Conservation (phyloP, 345 rosid species). For the Barbarea vulgaris region DNA sequence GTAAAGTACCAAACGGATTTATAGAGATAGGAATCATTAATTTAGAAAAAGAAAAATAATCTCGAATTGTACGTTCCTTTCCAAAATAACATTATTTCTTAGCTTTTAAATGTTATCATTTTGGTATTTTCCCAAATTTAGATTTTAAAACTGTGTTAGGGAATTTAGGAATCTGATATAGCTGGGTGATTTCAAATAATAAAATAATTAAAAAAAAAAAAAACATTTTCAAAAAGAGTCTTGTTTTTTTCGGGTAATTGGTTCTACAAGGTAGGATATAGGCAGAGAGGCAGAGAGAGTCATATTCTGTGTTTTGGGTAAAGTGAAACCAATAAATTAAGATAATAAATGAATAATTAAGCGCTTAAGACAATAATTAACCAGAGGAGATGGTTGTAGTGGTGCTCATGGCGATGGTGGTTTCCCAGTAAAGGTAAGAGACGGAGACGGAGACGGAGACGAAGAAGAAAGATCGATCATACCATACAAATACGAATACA, state of each 20-base stretch:
- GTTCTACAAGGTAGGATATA: slow-evolving; percentile 27
- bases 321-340: slow-evolving; percentile 27
- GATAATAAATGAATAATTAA: slow-evolving; percentile 28
- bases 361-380: slow-evolving; percentile 34
- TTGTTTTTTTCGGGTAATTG: neutral
- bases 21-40: slow-evolving; percentile 18
- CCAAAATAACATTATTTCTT: neutral
- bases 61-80: neutral
- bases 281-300: slow-evolving; percentile 21
- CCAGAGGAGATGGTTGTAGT: slow-evolving; percentile 27
- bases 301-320: slow-evolving; percentile 38
- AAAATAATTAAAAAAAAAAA: neutral
- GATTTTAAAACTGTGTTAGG: neutral
- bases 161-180: slow-evolving; percentile 30
- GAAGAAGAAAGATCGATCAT: slow-evolving; percentile 12
- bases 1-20: slow-evolving; percentile 6
- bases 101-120: neutral
- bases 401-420: slow-evolving; percentile 39
- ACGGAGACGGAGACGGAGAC: slow-evolving; percentile 8
- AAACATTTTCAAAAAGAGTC: neutral
- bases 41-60: neutral
- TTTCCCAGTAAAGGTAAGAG: slow-evolving; percentile 25
- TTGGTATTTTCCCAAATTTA: neutral
- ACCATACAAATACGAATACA: neutral
- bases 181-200: slow-evolving; percentile 4